A percentile compares a stretch with the other conserved stretches of the same genome.
phyloP scores from a whole-genome alignment of 768 basidiomycete species.

The Polyporus arcularius region DNA sequence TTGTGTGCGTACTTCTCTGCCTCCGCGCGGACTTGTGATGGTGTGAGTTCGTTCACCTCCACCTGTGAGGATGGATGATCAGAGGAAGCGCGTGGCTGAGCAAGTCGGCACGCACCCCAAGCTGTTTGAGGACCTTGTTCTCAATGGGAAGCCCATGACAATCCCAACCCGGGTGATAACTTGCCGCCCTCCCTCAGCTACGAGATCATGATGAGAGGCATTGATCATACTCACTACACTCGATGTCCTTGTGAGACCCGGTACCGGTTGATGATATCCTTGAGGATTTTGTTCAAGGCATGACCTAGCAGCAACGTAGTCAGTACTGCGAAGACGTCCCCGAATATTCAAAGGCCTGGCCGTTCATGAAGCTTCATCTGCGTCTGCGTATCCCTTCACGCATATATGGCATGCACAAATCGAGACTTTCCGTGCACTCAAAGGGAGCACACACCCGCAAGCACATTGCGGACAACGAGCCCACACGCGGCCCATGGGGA shows the following conservation, averaged over 20 bases:
- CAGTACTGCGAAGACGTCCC: background rate
- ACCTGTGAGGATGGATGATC: background rate
- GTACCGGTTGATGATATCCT: conserved; percentile 93
- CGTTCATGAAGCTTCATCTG: no score
- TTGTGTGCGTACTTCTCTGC: conserved; percentile 73
- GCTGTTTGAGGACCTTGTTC: conserved; percentile 82
- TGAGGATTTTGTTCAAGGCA: conserved; percentile 93
- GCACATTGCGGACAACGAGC: no score
- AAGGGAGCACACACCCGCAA: no score
- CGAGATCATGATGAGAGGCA: background rate
- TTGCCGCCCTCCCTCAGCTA: conserved; percentile 30
- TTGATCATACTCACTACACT: conserved; percentile 68
- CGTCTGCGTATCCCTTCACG: no score
- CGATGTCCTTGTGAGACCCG: conserved; percentile 74
- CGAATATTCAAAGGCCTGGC: background rate
- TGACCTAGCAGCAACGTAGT: conserved; percentile 59
- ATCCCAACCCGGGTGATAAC: conserved; percentile 96
- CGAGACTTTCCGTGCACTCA: no score
- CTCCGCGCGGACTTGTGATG: conserved; percentile 56
- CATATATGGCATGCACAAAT: no score
- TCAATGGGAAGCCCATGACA: conserved; percentile 98
- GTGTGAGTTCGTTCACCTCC: conserved; percentile 25
- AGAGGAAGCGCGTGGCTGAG: background rate
- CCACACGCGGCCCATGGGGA: no score
- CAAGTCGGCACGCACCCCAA: conserved; percentile 51